A percentile compares a stretch with the other conserved stretches of the same genome.
Conservation (phyloP, 371 early-diverging fungal species). For the Spraguea lophii region DNA sequence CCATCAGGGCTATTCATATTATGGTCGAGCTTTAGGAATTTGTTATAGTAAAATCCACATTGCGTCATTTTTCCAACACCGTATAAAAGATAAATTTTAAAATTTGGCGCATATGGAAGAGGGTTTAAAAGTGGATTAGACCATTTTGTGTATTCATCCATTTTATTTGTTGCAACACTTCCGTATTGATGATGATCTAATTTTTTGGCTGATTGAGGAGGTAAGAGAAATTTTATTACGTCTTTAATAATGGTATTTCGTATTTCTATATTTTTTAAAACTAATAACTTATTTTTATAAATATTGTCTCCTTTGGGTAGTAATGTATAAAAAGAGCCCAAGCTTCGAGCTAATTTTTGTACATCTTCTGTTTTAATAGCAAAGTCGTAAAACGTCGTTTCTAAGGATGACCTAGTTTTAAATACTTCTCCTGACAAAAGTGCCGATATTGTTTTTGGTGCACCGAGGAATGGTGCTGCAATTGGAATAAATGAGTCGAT, state of each 20-base stretch:
- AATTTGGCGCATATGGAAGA: conserved; percentile 54
- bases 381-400: no score
- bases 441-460: conserved; percentile 60
- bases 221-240: neutral
- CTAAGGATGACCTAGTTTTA: no score
- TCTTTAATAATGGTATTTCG: neutral
- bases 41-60: conserved; percentile 53
- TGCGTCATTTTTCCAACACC: conserved; percentile 60
- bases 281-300: neutral
- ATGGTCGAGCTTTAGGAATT: neutral
- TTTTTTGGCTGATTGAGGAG: neutral
- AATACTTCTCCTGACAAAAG: conserved; percentile 53
- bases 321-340: conserved; percentile 57
- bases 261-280: neutral
- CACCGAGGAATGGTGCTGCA: conserved; percentile 65
- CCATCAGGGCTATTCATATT: neutral
- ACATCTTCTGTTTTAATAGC: conserved; percentile 57
- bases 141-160: conserved; percentile 58
- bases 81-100: conserved; percentile 61
- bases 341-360: conserved; percentile 57
- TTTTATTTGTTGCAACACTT: no score
- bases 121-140: conserved; percentile 60
- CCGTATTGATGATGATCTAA: neutral
- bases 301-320: conserved; percentile 62
- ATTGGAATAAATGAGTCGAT: conserved; percentile 62